A percentile compares a stretch with the other conserved stretches of the same genome.
phyloP scores from a whole-genome alignment of 2,329 filamentous ascomycete genomes.

The Pestalotiopsis sp. region DNA sequence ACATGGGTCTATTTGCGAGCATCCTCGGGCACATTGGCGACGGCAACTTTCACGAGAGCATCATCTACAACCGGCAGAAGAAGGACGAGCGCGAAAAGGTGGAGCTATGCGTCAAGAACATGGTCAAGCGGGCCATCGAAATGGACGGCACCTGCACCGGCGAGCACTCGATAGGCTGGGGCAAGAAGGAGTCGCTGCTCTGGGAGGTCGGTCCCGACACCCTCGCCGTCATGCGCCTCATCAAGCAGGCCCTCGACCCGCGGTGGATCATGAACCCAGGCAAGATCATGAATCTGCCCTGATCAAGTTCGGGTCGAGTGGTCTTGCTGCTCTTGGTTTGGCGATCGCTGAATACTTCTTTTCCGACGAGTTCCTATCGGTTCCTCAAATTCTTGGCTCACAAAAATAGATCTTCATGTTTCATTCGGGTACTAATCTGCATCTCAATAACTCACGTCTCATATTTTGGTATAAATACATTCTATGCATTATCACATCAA shows the following conservation, averaged over 20 bases:
- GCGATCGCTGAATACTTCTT: too few relatives aligned
- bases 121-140: conserved; percentile 86
- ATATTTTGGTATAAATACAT: too few relatives aligned
- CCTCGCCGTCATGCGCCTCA: conserved; percentile 79
- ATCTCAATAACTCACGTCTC: too few relatives aligned
- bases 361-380: neutral
- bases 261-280: conserved; percentile 90
- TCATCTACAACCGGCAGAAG: conserved; percentile 79
- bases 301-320: neutral
- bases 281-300: conserved; percentile 77
- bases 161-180: conserved; percentile 84
- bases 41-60: conserved; percentile 92
- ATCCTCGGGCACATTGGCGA: conserved; percentile 91
- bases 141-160: conserved; percentile 95
- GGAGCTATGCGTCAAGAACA: conserved; percentile 81
- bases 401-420: too few relatives aligned
- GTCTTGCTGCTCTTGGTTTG: too few relatives aligned
- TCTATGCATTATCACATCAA: too few relatives aligned
- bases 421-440: too few relatives aligned
- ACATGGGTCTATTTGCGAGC: conserved; percentile 82
- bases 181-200: conserved; percentile 79
- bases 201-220: conserved; percentile 82
- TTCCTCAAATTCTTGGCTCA: neutral
- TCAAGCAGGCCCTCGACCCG: conserved; percentile 84
- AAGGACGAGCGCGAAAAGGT: conserved; percentile 74